phyloP scores from a whole-genome alignment of 345 rosid species.

The Rhizophora apiculata region DNA sequence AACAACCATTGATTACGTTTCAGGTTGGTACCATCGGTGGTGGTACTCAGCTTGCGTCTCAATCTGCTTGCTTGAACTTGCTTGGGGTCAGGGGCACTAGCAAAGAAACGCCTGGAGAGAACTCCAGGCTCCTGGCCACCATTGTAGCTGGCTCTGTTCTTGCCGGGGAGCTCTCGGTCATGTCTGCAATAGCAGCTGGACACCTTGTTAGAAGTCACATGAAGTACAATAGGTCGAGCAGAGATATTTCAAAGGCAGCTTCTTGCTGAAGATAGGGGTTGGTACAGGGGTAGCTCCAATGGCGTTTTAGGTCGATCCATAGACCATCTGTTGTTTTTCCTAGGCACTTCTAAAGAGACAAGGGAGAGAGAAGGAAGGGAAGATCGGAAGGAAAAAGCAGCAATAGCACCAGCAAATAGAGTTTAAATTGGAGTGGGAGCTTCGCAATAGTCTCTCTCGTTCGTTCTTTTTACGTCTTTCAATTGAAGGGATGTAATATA shows the following conservation, averaged over 20 bases:
- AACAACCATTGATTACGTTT: background rate
- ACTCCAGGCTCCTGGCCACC: slow-evolving; percentile 44
- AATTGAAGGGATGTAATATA: too few relatives aligned
- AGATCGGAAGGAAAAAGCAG: too few relatives aligned
- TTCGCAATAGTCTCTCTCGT: too few relatives aligned
- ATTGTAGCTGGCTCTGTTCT: slow-evolving; percentile 51
- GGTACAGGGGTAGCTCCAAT: too few relatives aligned
- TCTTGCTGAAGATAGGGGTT: slow-evolving; percentile 2
- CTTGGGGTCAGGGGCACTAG: slow-evolving; percentile 57
- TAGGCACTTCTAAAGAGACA: too few relatives aligned
- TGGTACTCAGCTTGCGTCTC: slow-evolving; percentile 53
- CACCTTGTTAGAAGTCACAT: slow-evolving; percentile 44
- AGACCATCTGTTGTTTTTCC: too few relatives aligned
- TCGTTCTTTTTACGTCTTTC: too few relatives aligned
- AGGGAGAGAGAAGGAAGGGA: too few relatives aligned
- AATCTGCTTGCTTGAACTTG: slow-evolving; percentile 53
- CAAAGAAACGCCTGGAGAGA: slow-evolving; percentile 38
- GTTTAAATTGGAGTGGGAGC: too few relatives aligned
- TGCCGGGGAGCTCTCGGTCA: slow-evolving; percentile 54
- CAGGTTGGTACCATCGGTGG: slow-evolving; percentile 62
- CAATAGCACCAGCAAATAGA: too few relatives aligned
- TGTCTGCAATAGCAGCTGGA: slow-evolving; percentile 46
- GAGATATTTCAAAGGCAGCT: slow-evolving; percentile 17
- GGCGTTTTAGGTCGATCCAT: too few relatives aligned
- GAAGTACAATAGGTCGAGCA: slow-evolving; percentile 39